Conservation (phyloP, 805 yeast genomes). For the Suhomyces pyralidae region DNA sequence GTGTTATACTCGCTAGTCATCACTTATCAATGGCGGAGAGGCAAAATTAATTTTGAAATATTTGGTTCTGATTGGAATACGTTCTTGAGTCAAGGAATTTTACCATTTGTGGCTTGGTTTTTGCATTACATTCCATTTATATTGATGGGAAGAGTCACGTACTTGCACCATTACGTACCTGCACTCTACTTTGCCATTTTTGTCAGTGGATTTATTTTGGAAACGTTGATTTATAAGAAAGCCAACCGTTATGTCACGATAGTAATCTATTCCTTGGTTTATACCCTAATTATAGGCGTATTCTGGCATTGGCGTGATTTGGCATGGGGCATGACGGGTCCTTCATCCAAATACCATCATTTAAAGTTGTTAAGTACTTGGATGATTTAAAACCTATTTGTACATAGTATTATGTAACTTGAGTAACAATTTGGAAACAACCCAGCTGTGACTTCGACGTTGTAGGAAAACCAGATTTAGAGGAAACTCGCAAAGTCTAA, state of each 20-base stretch:
- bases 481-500: neutral
- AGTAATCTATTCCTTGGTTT: constrained; percentile 43
- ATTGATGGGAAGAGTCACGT: constrained; percentile 43
- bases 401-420: neutral
- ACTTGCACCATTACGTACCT: constrained; percentile 44
- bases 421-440: neutral
- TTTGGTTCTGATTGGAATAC: constrained; percentile 27
- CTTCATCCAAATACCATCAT: constrained; percentile 25
- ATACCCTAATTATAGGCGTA: constrained; percentile 49
- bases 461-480: too few relatives aligned
- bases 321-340: constrained; percentile 71
- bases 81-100: constrained; percentile 27
- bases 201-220: constrained; percentile 20
- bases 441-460: neutral
- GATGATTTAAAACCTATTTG: constrained; percentile 1
- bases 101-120: constrained; percentile 40
- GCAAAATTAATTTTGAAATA: constrained; percentile 16
- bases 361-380: constrained; percentile 20
- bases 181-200: constrained; percentile 37
- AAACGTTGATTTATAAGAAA: constrained; percentile 17
- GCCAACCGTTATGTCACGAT: constrained; percentile 12
- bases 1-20: constrained; percentile 17
- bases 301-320: constrained; percentile 65
- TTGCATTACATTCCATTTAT: constrained; percentile 41
- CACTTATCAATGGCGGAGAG: constrained; percentile 31